Conservation (phyloP, 768 basidiomycete genomes). For the Lentinus tigrinus region DNA sequence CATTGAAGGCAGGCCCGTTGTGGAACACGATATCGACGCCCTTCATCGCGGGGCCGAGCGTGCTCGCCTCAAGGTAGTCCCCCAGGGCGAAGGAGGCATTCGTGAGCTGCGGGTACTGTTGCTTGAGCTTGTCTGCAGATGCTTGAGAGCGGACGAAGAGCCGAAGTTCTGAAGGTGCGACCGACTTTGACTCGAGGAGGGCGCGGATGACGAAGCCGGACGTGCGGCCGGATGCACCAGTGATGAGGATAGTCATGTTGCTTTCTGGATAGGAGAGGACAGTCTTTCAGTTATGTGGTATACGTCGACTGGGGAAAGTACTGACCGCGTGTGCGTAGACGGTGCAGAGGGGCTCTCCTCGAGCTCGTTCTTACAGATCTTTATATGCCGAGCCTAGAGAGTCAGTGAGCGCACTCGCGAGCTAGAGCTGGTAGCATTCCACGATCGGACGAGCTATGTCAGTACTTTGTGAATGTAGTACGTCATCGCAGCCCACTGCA, state of each 20-base stretch:
- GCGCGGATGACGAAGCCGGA: constrained; percentile 22
- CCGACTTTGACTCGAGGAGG: constrained; percentile 8
- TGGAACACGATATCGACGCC: constrained; percentile 30
- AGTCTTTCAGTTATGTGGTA: no score
- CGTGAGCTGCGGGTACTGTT: constrained; percentile 15
- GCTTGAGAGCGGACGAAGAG: constrained; percentile 26
- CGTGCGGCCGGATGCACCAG: constrained; percentile 23
- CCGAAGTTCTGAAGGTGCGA: constrained; percentile 19
- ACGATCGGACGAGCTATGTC: no score
- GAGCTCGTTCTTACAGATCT: no score
- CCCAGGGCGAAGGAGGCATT: constrained; percentile 23
- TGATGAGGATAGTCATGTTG: constrained; percentile 23
- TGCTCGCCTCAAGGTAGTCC: constrained; percentile 25
- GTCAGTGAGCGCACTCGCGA: no score
- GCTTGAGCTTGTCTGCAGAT: constrained; percentile 15
- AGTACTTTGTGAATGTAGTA: no score
- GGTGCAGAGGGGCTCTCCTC: no score
- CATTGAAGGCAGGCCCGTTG: constrained; percentile 27
- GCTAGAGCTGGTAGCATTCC: no score
- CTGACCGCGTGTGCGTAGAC: no score
- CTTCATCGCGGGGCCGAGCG: constrained; percentile 22
- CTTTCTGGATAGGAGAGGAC: not conserved
- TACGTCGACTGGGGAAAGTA: no score
- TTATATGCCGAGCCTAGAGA: no score
- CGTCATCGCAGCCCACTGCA: no score